Conservation (phyloP, 305 asterid genomes). For the Rubia balearica region DNA sequence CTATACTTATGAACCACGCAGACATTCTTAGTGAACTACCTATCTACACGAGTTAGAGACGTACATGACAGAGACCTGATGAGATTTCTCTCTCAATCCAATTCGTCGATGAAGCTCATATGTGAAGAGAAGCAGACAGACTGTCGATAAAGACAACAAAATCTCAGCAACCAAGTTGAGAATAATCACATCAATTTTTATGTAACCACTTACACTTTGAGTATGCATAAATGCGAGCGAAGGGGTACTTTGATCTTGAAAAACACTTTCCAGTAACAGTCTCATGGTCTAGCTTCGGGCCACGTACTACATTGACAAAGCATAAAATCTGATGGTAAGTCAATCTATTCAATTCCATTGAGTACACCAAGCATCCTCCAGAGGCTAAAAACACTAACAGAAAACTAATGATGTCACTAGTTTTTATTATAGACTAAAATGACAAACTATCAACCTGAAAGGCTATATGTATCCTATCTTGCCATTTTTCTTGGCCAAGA, state of each 20-base stretch:
- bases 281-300: constrained; percentile 39
- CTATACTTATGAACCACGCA: neutral
- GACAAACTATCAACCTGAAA: neutral
- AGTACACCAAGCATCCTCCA: neutral
- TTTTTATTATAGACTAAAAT: too few species aligned
- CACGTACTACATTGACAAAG: constrained; percentile 31
- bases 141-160: constrained; percentile 32
- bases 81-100: constrained; percentile 41
- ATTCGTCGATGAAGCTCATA: constrained; percentile 78
- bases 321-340: constrained; percentile 9
- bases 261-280: constrained; percentile 52
- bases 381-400: neutral
- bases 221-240: constrained; percentile 61
- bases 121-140: constrained; percentile 64
- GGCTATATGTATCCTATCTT: neutral
- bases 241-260: constrained; percentile 44
- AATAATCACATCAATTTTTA: constrained; percentile 1
- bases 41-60: constrained; percentile 9
- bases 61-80: constrained; percentile 59
- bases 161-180: constrained; percentile 24
- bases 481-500: neutral
- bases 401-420: neutral
- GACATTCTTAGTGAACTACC: neutral
- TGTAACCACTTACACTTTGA: constrained; percentile 58
- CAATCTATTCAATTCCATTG: neutral